phyloP scores from a whole-genome alignment of 768 basidiomycete genomes.

The Psilocybe tampanensis region DNA sequence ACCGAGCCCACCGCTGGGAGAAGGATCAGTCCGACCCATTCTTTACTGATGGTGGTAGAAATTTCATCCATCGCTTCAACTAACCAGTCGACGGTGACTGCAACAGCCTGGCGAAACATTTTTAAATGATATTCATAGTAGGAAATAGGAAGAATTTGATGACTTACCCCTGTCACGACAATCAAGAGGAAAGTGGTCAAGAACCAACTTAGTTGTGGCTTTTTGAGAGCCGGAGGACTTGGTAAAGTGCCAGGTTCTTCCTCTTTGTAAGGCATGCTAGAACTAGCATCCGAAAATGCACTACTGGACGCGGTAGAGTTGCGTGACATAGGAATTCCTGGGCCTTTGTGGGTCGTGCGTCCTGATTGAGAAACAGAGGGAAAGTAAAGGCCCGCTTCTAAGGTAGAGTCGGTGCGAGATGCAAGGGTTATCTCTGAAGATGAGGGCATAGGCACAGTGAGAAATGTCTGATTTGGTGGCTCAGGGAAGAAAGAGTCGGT shows the following conservation, averaged over 20 bases:
- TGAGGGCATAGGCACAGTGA: conserved; percentile 17
- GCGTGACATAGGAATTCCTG: conserved; percentile 18
- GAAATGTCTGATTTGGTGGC: conserved; percentile 19
- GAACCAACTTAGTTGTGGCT: conserved; percentile 60
- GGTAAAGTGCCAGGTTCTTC: background rate
- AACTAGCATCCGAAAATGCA: conserved; percentile 10
- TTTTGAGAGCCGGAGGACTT: conserved; percentile 22
- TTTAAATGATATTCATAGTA: background rate
- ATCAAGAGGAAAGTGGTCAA: conserved; percentile 58
- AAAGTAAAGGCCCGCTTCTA: conserved; percentile 8
- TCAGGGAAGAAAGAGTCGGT: conserved; percentile 10
- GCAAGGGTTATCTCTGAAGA: conserved; percentile 17
- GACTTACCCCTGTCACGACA: conserved; percentile 63
- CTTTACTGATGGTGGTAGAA: conserved; percentile 70
- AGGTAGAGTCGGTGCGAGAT: conserved; percentile 15
- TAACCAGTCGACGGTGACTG: conserved; percentile 64
- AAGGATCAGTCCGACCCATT: conserved; percentile 89
- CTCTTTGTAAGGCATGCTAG: background rate
- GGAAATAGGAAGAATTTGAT: background rate
- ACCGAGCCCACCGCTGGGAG: conserved; percentile 84
- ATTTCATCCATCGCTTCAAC: conserved; percentile 86
- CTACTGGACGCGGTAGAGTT: conserved; percentile 12
- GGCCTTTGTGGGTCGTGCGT: conserved; percentile 5
- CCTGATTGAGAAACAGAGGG: conserved; percentile 10
- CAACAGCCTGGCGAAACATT: conserved; percentile 42